Percentiles rank a stretch among this genome's conserved stretches.
phyloP scores from a whole-genome alignment of 1,284 basidiomycete species.

The Marasmius tenuissimus region DNA sequence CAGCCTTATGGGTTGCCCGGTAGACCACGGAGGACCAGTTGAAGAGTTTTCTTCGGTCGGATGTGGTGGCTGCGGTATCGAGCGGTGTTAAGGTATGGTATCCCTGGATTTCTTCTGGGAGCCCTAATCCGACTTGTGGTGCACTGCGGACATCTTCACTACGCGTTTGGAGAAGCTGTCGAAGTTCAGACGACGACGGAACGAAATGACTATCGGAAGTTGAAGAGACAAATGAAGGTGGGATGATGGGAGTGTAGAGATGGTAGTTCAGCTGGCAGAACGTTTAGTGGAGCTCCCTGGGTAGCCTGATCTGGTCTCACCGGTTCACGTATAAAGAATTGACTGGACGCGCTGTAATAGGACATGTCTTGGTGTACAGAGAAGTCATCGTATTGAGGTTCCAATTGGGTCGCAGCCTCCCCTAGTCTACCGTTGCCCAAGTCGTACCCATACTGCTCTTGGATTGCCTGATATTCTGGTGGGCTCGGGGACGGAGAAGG shows the following conservation, averaged over 20 bases:
- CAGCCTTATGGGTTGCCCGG: slow-evolving; percentile 75
- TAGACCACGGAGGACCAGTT: slow-evolving; percentile 84
- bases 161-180: slow-evolving; percentile 79
- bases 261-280: slow-evolving; percentile 81
- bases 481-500: slow-evolving; percentile 23
- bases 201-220: slow-evolving; percentile 57
- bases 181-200: slow-evolving; percentile 63
- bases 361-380: slow-evolving; percentile 36
- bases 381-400: slow-evolving; percentile 36
- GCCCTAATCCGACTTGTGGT: slow-evolving; percentile 39
- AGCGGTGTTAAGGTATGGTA: slow-evolving; percentile 89
- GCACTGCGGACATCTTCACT: slow-evolving; percentile 68
- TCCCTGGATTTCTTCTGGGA: slow-evolving; percentile 89
- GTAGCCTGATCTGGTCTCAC: slow-evolving; percentile 40
- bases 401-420: slow-evolving; percentile 20
- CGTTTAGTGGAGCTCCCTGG: not conserved
- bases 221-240: slow-evolving; percentile 54
- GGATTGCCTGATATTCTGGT: slow-evolving; percentile 17
- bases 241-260: slow-evolving; percentile 74
- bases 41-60: slow-evolving; percentile 68
- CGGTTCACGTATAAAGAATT: slow-evolving; percentile 64
- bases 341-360: slow-evolving; percentile 53
- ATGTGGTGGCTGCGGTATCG: slow-evolving; percentile 44
- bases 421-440: not conserved
- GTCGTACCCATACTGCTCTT: slow-evolving; percentile 33